These are phyloP conservation scores for Trifolium subterraneum DNA, from an alignment of 306 rosid genomes.

Conservation along the genomic window DNA sequence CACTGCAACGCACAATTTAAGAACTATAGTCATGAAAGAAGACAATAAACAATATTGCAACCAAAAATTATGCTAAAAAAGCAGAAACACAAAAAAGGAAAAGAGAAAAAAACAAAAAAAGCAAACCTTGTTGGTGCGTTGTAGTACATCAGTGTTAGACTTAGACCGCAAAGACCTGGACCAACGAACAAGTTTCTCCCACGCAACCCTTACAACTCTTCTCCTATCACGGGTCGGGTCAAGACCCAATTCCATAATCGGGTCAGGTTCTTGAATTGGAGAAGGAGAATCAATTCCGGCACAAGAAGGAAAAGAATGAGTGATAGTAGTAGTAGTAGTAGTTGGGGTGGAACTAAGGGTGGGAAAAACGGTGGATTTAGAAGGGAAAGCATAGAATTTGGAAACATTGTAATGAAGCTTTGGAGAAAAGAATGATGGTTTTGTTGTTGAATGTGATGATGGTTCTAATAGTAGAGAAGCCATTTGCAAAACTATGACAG, in stretches of 20 bases:
- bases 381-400: constrained; percentile 35
- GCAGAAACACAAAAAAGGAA: neutral
- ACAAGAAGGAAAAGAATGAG: neutral
- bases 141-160: constrained; percentile 78
- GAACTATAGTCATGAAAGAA: neutral
- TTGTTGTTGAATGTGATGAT: constrained; percentile 22
- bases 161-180: constrained; percentile 83
- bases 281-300: constrained; percentile 33
- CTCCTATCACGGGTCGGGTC: constrained; percentile 70
- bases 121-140: constrained; percentile 82
- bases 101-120: neutral
- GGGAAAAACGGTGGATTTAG: constrained; percentile 40
- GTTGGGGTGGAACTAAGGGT: constrained; percentile 32
- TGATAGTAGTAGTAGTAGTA: neutral
- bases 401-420: constrained; percentile 26
- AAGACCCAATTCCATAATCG: constrained; percentile 19
- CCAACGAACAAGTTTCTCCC: constrained; percentile 97
- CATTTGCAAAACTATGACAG: neutral
- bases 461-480: neutral
- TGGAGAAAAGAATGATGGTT: constrained; percentile 35
- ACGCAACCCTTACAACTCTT: constrained; percentile 71
- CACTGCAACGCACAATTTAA: neutral
- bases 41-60: neutral
- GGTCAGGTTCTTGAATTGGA: constrained; percentile 36
- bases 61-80: neutral